Evolutionary conservation across 768 basidiomycete genomes (phyloP).

Genomic region (Calvatia gigantea): DNA sequence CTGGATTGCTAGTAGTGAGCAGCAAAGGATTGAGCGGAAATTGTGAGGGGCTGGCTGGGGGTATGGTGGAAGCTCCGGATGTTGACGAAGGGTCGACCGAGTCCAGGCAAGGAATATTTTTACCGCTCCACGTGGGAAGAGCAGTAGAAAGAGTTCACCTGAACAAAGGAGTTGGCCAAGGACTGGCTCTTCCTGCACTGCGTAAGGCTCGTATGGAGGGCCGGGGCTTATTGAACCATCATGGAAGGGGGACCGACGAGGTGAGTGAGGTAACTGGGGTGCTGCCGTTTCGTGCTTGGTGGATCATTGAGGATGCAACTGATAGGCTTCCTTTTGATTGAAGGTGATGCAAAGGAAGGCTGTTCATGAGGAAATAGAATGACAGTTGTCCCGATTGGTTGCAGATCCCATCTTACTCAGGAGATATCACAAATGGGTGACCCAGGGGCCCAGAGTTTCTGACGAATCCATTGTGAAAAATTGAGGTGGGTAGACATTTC

Average conservation of each 20-base stretch:
- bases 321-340: background rate
- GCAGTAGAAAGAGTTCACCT: no score
- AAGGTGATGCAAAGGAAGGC: background rate
- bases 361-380: background rate
- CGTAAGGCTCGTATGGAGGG: no score
- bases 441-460: background rate
- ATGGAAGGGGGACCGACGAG: no score
- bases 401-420: background rate
- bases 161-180: no score
- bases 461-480: background rate
- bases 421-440: background rate
- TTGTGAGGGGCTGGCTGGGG: background rate
- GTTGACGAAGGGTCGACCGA: background rate
- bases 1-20: no score
- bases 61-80: background rate
- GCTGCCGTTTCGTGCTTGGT: background rate
- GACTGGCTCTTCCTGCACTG: no score
- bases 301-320: background rate
- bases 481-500: no score
- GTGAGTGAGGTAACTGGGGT: background rate
- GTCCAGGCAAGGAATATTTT: background rate
- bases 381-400: background rate
- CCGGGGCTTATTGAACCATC: no score
- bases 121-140: slow-evolving; percentile 1
- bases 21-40: background rate